These are phyloP conservation scores for Nannizzia gypsea DNA, from an alignment of 2,329 filamentous ascomycete species.

Conservation along the genomic window DNA sequence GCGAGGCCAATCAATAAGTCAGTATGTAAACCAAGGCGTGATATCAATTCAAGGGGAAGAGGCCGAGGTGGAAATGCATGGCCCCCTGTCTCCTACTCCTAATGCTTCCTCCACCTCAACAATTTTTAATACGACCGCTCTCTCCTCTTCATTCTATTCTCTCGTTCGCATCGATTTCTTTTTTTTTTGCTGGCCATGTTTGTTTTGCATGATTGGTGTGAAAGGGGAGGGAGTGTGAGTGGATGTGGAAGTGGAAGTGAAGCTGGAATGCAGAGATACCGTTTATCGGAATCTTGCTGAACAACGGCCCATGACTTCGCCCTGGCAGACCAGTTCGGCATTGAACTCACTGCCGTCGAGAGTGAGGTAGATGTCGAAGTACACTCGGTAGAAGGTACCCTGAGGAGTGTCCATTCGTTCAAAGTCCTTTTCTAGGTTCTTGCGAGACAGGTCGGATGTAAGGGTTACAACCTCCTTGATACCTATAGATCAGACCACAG, in stretches of 20 bases:
- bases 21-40: background rate
- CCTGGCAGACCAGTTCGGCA: conserved; percentile 95
- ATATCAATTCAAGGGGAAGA: background rate
- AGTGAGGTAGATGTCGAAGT: conserved; percentile 67
- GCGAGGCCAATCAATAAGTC: too few species aligned
- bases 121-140: background rate
- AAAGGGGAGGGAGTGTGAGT: background rate
- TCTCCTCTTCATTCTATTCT: background rate
- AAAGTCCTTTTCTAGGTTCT: conserved; percentile 98
- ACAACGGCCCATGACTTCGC: conserved; percentile 97
- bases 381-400: conserved; percentile 79
- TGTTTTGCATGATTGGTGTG: background rate
- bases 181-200: background rate
- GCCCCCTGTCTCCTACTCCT: background rate
- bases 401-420: conserved; percentile 98
- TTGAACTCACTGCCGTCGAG: conserved; percentile 97
- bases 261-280: background rate
- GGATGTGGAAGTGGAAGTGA: too few species aligned
- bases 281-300: conserved; percentile 67
- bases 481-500: conserved; percentile 42
- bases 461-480: conserved; percentile 99
- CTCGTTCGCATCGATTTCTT: background rate
- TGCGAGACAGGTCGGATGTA: conserved; percentile 89
- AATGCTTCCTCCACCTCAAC: background rate
- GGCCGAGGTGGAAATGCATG: background rate